Evolutionary conservation across 2,329 filamentous ascomycete species (phyloP).

Genomic region (Microcyclospora pomicola): DNA sequence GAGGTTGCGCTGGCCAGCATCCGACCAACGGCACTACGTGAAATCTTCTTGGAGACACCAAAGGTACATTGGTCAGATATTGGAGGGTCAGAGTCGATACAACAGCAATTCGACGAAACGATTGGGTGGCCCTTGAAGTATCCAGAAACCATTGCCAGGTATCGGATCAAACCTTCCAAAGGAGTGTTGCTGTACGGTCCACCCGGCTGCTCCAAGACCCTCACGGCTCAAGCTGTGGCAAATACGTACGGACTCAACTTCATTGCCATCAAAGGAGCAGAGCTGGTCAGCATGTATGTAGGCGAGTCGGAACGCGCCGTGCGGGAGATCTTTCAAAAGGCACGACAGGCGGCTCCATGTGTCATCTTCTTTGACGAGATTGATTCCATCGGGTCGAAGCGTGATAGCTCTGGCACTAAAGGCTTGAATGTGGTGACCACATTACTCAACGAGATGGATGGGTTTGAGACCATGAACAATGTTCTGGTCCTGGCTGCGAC

Average conservation of each 20-base stretch:
- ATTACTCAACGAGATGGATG: constrained; percentile 88
- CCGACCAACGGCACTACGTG: constrained; percentile 75
- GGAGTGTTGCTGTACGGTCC: constrained; percentile 83
- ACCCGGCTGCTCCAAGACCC: constrained; percentile 87
- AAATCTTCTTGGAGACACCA: constrained; percentile 77
- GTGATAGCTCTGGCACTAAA: constrained; percentile 32
- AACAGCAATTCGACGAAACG: constrained; percentile 43
- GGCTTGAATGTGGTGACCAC: constrained; percentile 79
- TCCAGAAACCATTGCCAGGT: constrained; percentile 35
- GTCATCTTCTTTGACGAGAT: constrained; percentile 98
- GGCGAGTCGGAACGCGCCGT: constrained; percentile 83
- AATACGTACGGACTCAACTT: constrained; percentile 88
- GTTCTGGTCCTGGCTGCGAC: constrained; percentile 85
- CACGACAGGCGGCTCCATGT: constrained; percentile 70
- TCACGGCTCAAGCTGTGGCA: constrained; percentile 80
- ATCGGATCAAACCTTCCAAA: constrained; percentile 51
- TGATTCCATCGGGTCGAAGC: constrained; percentile 60
- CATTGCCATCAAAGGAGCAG: constrained; percentile 83
- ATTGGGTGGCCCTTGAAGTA: constrained; percentile 46
- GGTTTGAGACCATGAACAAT: constrained; percentile 69
- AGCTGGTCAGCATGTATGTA: constrained; percentile 92
- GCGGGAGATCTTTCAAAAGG: constrained; percentile 73
- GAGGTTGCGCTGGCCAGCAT: constrained; percentile 52
- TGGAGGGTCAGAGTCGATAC: constrained; percentile 67
- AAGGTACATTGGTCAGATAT: constrained; percentile 79